Evolutionary conservation across 768 basidiomycete genomes (phyloP).

Genomic region (Arthromyces matolae): DNA sequence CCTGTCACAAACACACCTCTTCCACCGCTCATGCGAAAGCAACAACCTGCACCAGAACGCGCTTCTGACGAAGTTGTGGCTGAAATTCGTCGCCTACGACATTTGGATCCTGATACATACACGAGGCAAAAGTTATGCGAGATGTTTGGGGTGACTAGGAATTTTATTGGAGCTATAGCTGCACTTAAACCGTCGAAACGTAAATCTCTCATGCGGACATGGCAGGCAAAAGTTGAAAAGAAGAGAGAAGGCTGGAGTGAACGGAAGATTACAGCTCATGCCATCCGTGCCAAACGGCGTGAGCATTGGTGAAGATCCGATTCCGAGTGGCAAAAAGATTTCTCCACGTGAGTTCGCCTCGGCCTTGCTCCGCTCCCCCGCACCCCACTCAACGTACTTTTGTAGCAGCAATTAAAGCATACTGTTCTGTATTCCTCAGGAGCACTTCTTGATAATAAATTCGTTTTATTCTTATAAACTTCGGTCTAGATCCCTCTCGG

Average conservation of each 20-base stretch:
- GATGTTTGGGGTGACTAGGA: slow-evolving; percentile 69
- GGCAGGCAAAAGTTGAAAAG: slow-evolving; percentile 45
- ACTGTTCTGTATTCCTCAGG: slow-evolving; percentile 6
- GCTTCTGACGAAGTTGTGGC: slow-evolving; percentile 50
- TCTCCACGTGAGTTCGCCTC: slow-evolving; percentile 6
- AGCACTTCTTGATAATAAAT: slow-evolving; percentile 10
- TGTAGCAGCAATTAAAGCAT: not conserved
- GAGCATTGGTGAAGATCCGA: slow-evolving; percentile 59
- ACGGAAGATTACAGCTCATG: slow-evolving; percentile 54
- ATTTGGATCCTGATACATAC: slow-evolving; percentile 52
- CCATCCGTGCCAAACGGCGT: slow-evolving; percentile 64
- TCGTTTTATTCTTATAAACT: no score
- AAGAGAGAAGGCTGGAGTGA: slow-evolving; percentile 67
- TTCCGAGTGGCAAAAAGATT: slow-evolving; percentile 7
- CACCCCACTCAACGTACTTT: not conserved
- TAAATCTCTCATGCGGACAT: slow-evolving; percentile 36
- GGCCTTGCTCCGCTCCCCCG: not conserved
- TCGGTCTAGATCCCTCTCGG: slow-evolving; percentile 27
- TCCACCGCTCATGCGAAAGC: slow-evolving; percentile 45
- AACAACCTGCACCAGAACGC: slow-evolving; percentile 30
- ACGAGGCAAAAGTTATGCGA: slow-evolving; percentile 67
- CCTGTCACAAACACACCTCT: slow-evolving; percentile 28
- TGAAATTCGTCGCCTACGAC: slow-evolving; percentile 56
- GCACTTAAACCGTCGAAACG: slow-evolving; percentile 52
- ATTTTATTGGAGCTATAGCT: slow-evolving; percentile 64